Base-by-base conservation (phyloP, 2,329 filamentous ascomycete species). In the Hymenoscyphus albidus region DNA sequence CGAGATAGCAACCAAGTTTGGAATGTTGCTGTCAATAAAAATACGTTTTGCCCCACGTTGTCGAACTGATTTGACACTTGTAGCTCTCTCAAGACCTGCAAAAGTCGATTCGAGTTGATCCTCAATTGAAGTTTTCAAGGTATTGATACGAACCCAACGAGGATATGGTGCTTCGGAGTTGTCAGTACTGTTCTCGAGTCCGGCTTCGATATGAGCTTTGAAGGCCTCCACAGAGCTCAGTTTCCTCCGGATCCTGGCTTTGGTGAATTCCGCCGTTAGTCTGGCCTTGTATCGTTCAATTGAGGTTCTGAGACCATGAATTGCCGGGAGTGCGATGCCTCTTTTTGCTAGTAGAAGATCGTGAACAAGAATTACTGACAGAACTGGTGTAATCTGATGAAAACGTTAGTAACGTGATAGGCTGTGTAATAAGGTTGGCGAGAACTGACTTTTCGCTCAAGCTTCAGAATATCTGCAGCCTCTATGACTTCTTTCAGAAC, bases 141-240 rank as follows among this genome's bases (percentile, higher is more conserved):
- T 87, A 74, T 98, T 99, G 67, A 98, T 82, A 1, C 95, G 87
- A 51, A 97, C 86, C 95, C 95, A 99, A 62, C 95, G 87, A n/a
- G 93, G 93, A 74, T 94, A 90, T 51, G 79, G 78, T 59, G 72
- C 68, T 54, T 73, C 68, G 3, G 69, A 72, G 5, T 69, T 69
- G 44, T 73, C 68, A 4, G 66, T 64, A 0, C 75, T 76, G 40
- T 83, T 78, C 66, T 84, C 79, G 32, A 82, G 79, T 5, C 82
- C 78, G 7, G 79, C 79, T 22, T 81, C 80, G 61, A 92, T 78
- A 64, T 85, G 80, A 32, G 81, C 80, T 55, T 83, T 83, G 62
- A 97, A 81, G 0, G 83, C 84, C 2, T 90, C 87, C 0, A 96
- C 68, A 0, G 90, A 87, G 0, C 87, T 79, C 62, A 88, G 87